Base-by-base conservation (phyloP, 2,329 filamentous ascomycete genomes). In the Periconia sp. region DNA sequence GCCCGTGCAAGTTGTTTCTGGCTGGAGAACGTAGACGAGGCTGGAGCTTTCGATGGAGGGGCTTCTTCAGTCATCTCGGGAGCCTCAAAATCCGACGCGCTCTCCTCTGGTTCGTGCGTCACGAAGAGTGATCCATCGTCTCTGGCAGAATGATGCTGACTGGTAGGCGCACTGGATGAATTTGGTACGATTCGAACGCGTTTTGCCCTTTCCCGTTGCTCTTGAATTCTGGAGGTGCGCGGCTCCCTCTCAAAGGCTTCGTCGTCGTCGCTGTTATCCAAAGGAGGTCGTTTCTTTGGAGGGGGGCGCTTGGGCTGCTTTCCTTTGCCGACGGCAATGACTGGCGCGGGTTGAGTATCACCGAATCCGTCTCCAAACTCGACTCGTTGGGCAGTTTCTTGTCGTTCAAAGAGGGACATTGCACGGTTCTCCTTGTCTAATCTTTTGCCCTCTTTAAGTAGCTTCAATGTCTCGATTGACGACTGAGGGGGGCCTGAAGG, bases 191-290 rank as follows among this genome's bases (percentile, higher is more conserved):
- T 40, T 16, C 63, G 63, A 19, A 56, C 54, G 18, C 46, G 46
- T 43, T 54, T 59, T 37, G 61, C 59, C 61, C 74, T 52, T 50
- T 57, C 32, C 45, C 72, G 67, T 39, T 72, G 63, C 47, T 65
- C 48, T 43, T 65, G 54, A 5, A 67, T 46, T n/a, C 65, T 61
- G 3, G 57, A 50, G 6, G 60, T 56, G 10, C 73, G 72, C 5
- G 56, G 57, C 36, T 71, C 66, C 3, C 59, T 60, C 26, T 77
- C 70, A 43, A 79, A 80, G 2, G 67, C 75, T 31, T 74, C 72
- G 7, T 76, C 73, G 3, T 69, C 61, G 7, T 66, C 69, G 6
- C 58, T 49, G 2, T 46, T 42, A 12, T 28, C 32, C 11, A 17
- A 10, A 21, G 36, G 9, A 24, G 10, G 23, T 2, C 54, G 31